phyloP scores from a whole-genome alignment of 2,329 filamentous ascomycete species.

The Scedosporium dehoogii region DNA sequence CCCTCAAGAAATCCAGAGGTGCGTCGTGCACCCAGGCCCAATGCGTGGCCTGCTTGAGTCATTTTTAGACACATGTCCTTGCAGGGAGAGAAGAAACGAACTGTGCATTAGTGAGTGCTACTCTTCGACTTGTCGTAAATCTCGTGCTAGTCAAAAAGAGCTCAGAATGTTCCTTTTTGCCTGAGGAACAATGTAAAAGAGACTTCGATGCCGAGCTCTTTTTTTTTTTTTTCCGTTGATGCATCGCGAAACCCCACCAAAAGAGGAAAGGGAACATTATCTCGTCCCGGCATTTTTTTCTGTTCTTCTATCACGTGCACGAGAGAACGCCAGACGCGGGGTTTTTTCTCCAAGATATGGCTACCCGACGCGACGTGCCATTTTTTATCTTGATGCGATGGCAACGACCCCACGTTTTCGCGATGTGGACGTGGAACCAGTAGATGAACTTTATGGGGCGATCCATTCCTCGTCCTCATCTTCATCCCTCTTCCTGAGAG shows the following conservation, averaged over 20 bases:
- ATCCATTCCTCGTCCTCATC: not conserved
- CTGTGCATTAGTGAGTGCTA: not conserved
- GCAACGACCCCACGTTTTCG: not conserved
- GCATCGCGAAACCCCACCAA: not conserved
- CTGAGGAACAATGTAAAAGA: not conserved
- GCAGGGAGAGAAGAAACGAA: not conserved
- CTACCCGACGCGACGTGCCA: constrained; percentile 5
- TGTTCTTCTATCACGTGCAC: not conserved
- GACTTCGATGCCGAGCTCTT: not conserved
- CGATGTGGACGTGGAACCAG: not conserved
- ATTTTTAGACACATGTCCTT: constrained; percentile 5
- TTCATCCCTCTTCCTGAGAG: not conserved
- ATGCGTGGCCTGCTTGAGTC: not conserved
- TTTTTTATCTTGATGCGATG: not conserved
- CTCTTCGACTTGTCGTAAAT: not conserved
- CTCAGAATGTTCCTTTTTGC: not conserved
- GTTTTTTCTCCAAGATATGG: not conserved
- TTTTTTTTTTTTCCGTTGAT: not conserved
- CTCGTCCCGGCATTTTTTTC: not conserved
- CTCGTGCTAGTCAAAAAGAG: too few relatives aligned
- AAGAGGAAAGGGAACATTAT: not conserved
- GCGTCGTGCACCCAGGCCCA: constrained; percentile 2
- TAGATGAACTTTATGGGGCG: not conserved
- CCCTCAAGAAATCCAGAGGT: not conserved
- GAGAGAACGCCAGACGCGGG: not conserved